Conservation (phyloP, 768 basidiomycete genomes). For the Boletus reticulatus region DNA sequence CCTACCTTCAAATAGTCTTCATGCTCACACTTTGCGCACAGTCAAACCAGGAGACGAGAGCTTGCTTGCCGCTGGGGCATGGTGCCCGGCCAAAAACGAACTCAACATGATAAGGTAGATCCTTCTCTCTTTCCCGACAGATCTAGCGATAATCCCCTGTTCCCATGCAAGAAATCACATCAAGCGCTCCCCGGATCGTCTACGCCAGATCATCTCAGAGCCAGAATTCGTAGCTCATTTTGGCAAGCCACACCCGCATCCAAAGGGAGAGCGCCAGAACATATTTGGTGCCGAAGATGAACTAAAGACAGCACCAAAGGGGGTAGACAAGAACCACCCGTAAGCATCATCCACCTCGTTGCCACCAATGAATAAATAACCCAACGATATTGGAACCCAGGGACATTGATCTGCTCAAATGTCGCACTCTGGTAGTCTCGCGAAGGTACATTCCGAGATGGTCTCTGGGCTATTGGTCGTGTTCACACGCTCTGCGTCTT, state of each 20-base stretch:
- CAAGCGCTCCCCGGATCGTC: constrained; percentile 52
- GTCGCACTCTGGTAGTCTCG: constrained; percentile 71
- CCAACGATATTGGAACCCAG: constrained; percentile 32
- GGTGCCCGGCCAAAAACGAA: constrained; percentile 79
- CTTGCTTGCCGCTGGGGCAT: constrained; percentile 74
- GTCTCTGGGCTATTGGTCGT: background rate
- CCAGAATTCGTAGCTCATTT: constrained; percentile 76
- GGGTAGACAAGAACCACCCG: constrained; percentile 80
- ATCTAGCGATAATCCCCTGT: background rate
- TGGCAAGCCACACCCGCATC: constrained; percentile 62
- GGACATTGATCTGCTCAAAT: constrained; percentile 91
- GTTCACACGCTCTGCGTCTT: constrained; percentile 14
- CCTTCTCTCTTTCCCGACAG: background rate
- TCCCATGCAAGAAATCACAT: constrained; percentile 54
- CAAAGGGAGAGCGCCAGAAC: constrained; percentile 62
- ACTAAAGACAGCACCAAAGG: constrained; percentile 90
- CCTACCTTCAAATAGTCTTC: background rate
- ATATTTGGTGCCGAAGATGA: constrained; percentile 89
- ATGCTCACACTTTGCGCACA: constrained; percentile 27
- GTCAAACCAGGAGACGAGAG: constrained; percentile 68
- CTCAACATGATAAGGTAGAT: constrained; percentile 68
- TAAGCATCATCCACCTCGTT: constrained; percentile 29
- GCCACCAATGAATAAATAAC: background rate
- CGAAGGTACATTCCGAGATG: constrained; percentile 45
- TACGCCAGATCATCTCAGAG: constrained; percentile 64